Evolutionary conservation across 2,329 filamentous ascomycete species (phyloP).

Genomic region (Monilinia polystroma): DNA sequence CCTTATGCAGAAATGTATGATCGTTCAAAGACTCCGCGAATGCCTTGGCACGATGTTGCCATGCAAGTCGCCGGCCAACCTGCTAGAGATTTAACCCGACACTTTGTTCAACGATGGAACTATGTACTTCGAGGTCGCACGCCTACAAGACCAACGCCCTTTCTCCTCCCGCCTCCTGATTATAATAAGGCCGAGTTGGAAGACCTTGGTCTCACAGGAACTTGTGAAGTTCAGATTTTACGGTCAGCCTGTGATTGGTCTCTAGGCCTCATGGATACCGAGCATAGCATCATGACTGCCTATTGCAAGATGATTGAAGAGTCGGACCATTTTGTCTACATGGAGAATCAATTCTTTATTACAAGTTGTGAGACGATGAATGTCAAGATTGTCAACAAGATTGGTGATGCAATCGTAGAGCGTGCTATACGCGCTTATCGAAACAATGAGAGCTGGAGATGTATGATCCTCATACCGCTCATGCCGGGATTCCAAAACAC

Average conservation of each 20-base stretch:
- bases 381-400: constrained; percentile 85
- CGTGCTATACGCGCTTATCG: constrained; percentile 81
- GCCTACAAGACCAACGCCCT: constrained; percentile 88
- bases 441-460: constrained; percentile 86
- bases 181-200: constrained; percentile 84
- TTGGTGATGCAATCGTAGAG: constrained; percentile 91
- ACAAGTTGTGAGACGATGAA: constrained; percentile 87
- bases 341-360: constrained; percentile 98
- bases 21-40: constrained; percentile 79
- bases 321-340: constrained; percentile 96
- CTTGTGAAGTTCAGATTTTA: constrained; percentile 94
- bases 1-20: constrained; percentile 99
- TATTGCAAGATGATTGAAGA: constrained; percentile 94
- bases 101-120: constrained; percentile 98
- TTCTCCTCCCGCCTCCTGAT: constrained; percentile 89
- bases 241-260: constrained; percentile 92
- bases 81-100: constrained; percentile 86
- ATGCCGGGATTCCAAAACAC: constrained; percentile 99
- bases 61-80: constrained; percentile 99
- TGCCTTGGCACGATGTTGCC: constrained; percentile 98
- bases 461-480: constrained; percentile 84
- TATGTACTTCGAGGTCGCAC: constrained; percentile 91
- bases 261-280: constrained; percentile 79
- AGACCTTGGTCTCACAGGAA: constrained; percentile 82
- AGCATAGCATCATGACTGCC: constrained; percentile 93